These are phyloP conservation scores for Lodderomyces parapsilosis DNA, from an alignment of 1,139 yeast genomes.

Conservation along the genomic window DNA sequence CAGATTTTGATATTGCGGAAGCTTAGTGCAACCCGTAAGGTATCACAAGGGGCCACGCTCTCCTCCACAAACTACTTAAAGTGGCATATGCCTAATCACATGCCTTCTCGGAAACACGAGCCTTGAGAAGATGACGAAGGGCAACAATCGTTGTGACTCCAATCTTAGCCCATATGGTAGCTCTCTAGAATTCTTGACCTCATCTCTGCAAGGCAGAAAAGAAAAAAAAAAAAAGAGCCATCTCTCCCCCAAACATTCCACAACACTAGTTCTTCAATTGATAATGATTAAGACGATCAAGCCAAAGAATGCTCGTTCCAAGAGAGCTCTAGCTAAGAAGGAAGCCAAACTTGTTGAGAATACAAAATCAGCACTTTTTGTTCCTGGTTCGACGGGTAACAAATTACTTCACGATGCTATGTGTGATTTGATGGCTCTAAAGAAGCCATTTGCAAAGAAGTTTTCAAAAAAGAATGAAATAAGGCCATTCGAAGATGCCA, in stretches of 20 bases:
- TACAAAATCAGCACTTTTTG: constrained; percentile 83
- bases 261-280: not conserved
- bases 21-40: constrained; percentile 3
- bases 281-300: constrained; percentile 64
- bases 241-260: not conserved
- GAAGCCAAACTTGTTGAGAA: constrained; percentile 90
- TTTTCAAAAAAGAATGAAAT: constrained; percentile 86
- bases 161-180: not conserved
- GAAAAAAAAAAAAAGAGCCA: not conserved
- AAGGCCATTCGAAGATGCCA: constrained; percentile 91
- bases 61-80: too few relatives aligned
- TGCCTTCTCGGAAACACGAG: too few relatives aligned
- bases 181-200: not conserved
- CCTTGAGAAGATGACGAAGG: too few relatives aligned
- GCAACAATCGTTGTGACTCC: too few relatives aligned
- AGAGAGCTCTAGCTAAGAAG: constrained; percentile 86
- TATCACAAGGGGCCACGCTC: too few relatives aligned
- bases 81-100: too few relatives aligned
- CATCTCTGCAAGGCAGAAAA: not conserved
- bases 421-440: constrained; percentile 86
- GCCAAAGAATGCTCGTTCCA: constrained; percentile 95
- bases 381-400: constrained; percentile 84
- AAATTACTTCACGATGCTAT: constrained; percentile 83
- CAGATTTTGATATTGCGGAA: constrained; percentile 1
- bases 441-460: constrained; percentile 88